Conservation (phyloP, 208 protist genomes). For the Porcisia hertigi region DNA sequence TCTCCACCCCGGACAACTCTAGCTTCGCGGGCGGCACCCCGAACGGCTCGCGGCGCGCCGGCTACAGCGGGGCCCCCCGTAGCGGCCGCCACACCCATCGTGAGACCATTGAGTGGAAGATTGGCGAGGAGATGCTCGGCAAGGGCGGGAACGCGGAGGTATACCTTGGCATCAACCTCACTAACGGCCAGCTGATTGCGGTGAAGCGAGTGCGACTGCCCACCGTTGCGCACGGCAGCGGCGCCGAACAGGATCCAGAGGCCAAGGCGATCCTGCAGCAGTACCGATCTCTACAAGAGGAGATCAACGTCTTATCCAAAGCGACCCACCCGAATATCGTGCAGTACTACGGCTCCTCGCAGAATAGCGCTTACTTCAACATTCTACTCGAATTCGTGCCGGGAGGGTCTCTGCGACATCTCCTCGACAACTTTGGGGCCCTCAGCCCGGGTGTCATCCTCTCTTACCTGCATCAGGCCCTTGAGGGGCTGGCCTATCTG, state of each 20-base stretch:
- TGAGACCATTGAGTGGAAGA: conserved; percentile 91
- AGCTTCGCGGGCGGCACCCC: conserved; percentile 36
- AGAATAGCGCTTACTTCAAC: conserved; percentile 87
- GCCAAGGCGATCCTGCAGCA: conserved; percentile 74
- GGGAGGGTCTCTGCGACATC: conserved; percentile 84
- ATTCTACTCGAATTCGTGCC: conserved; percentile 93
- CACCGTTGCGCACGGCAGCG: conserved; percentile 20
- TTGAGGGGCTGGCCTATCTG: conserved; percentile 86
- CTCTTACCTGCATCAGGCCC: conserved; percentile 79
- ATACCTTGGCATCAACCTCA: conserved; percentile 90
- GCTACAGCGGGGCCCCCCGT: conserved; percentile 9
- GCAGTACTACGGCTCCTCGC: conserved; percentile 87
- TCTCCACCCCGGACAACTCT: conserved; percentile 49
- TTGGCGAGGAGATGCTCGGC: conserved; percentile 89
- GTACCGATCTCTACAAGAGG: conserved; percentile 86
- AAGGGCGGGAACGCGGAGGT: conserved; percentile 91
- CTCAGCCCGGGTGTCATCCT: conserved; percentile 83
- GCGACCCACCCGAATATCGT: conserved; percentile 91
- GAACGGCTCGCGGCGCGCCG: conserved; percentile 22
- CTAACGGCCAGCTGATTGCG: conserved; percentile 89
- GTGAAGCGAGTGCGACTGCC: conserved; percentile 89
- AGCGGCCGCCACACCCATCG: conserved; percentile 41
- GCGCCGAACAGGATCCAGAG: conserved; percentile 38
- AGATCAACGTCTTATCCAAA: conserved; percentile 91
- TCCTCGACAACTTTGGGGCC: conserved; percentile 90